Base-by-base conservation (phyloP, 148 eudicot genomes). In the Camellia sinensis region DNA sequence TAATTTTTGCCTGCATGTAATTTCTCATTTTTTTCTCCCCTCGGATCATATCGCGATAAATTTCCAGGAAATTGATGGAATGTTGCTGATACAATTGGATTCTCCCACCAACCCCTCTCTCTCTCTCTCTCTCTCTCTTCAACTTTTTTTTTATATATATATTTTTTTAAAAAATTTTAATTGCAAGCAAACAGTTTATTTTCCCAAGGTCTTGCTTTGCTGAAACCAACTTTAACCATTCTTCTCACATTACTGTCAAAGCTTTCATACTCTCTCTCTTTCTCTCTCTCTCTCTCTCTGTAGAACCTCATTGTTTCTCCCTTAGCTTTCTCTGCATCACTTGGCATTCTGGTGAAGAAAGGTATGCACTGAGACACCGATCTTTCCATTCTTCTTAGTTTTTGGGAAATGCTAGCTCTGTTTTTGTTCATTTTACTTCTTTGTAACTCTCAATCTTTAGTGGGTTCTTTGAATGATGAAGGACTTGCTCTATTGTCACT, bases 401-500 rank as follows among this genome's bases (percentile, higher is more conserved):
- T 82, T 56, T 57, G 82, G 75, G 84, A 79, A 50, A 93, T 93
- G 97, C 41, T 81, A 81, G 80, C 77, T 68, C 60, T 84, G 74
- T 45, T 81, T 84, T 87, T 88, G 79, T 77, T 77, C 78, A 63
- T 86, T 83, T 72, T 88, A 43, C 76, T 88, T 21, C 52, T 91
- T 14, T 85, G 79, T 61, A 79, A 73, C 82, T 79, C 85, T 53
- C 59, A 77, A 62, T 37, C 80, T 59, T 80, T 65, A 17, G 89
- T 89, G 56, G 74, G 82, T 78, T 85, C 85, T 74, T 79, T 96
- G 72, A 96, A 93, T 89, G 89, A 91, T 54, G 99, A 96, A 85
- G 98, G 95, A 0, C 19, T 80, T 67, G 92, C 97, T n/a, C 92
- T 96, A 44, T 13, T 92, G 3, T 84, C 98, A 19, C 90, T 96